A percentile compares a stretch with the other conserved stretches of the same genome.
Conservation (phyloP, 1,284 basidiomycete genomes). For the Boletus calvinii region DNA sequence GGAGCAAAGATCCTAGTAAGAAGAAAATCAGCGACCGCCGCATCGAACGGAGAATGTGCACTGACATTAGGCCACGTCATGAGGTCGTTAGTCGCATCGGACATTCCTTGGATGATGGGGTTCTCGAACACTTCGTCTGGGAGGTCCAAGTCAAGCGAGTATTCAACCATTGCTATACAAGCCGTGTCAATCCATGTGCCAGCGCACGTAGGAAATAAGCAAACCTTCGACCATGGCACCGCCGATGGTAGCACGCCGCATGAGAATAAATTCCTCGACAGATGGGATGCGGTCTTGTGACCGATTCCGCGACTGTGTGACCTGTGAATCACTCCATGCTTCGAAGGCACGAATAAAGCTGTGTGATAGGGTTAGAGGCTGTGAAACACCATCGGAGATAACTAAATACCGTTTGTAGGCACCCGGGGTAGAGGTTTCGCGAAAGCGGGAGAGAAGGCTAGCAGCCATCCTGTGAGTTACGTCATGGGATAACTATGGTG, state of each 20-base stretch:
- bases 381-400: slow-evolving; percentile 1
- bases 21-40: slow-evolving; percentile 6
- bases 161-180: slow-evolving; percentile 45
- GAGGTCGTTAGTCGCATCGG: slow-evolving; percentile 45
- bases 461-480: slow-evolving; percentile 12
- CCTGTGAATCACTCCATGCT: slow-evolving; percentile 41
- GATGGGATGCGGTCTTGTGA: slow-evolving; percentile 40
- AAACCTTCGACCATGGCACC: slow-evolving; percentile 46
- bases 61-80: slow-evolving; percentile 54
- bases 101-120: slow-evolving; percentile 42
- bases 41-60: slow-evolving; percentile 6
- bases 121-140: slow-evolving; percentile 45
- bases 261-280: slow-evolving; percentile 44
- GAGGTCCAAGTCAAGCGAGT: slow-evolving; percentile 44
- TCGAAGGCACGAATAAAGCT: slow-evolving; percentile 43
- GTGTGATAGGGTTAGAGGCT: slow-evolving; percentile 6
- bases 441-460: slow-evolving; percentile 40
- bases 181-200: background rate
- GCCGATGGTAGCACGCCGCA: slow-evolving; percentile 45
- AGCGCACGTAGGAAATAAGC: slow-evolving; percentile 6
- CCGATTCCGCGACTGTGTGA: slow-evolving; percentile 41
- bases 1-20: slow-evolving; percentile 44
- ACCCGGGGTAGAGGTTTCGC: slow-evolving; percentile 39
- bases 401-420: slow-evolving; percentile 36
- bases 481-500: slow-evolving; percentile 6